phyloP scores from a whole-genome alignment of 345 rosid species.

The Alliaria petiolata region DNA sequence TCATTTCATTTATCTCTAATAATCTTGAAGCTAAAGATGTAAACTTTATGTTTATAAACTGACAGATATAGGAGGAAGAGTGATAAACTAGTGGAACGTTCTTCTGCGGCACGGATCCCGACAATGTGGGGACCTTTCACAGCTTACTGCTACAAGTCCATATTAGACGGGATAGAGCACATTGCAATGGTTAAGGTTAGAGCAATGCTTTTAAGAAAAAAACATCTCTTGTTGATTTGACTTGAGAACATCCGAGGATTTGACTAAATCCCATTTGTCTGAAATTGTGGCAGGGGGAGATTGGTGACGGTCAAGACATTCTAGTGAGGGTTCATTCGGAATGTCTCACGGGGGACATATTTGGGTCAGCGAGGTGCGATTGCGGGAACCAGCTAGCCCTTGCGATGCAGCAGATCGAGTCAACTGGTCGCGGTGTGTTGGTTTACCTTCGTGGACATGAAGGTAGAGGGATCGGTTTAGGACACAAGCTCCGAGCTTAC shows the following conservation, averaged over 20 bases:
- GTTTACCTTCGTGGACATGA: slow-evolving; percentile 86
- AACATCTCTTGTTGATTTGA: neutral
- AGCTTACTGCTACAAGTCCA: slow-evolving; percentile 72
- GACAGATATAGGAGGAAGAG: slow-evolving; percentile 83
- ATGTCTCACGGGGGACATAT: slow-evolving; percentile 81
- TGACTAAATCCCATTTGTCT: neutral
- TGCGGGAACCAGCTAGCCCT: slow-evolving; percentile 78
- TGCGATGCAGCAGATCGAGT: slow-evolving; percentile 82
- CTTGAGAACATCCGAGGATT: neutral
- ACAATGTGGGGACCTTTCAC: slow-evolving; percentile 95
- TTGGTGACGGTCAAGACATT: slow-evolving; percentile 77
- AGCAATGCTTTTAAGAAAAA: slow-evolving; percentile 14
- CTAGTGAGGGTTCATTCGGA: slow-evolving; percentile 80
- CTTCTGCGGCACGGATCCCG: slow-evolving; percentile 77
- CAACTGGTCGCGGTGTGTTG: slow-evolving; percentile 65
- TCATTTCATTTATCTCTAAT: neutral
- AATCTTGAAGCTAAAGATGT: neutral
- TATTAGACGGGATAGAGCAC: slow-evolving; percentile 91
- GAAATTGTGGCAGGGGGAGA: slow-evolving; percentile 48
- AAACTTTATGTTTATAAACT: neutral
- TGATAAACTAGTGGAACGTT: slow-evolving; percentile 67
- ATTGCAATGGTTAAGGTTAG: slow-evolving; percentile 98
- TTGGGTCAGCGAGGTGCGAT: slow-evolving; percentile 76
- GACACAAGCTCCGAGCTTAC: slow-evolving; percentile 89
- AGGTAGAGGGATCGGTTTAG: slow-evolving; percentile 91